Conservation (phyloP, 257 asterid species). For the Salvia splendens region DNA sequence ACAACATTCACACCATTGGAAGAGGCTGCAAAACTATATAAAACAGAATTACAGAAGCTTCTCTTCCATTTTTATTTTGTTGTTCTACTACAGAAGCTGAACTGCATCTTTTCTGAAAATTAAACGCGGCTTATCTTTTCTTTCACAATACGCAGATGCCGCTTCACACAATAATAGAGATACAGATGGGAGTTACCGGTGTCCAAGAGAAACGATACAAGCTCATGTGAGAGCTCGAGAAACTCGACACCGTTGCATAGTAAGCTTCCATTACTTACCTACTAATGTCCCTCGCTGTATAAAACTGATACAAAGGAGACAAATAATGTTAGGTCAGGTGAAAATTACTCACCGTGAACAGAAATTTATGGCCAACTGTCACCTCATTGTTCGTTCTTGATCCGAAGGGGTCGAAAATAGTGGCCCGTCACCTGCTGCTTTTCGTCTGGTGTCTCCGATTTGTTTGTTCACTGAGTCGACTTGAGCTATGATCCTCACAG, state of each 20-base stretch:
- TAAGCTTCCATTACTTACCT: conserved; percentile 31
- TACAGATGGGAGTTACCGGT: conserved; percentile 99
- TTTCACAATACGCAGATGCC: conserved; percentile 63
- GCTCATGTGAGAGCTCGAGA: conserved; percentile 56
- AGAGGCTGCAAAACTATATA: background rate
- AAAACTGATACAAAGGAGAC: background rate
- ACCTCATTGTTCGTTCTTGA: conserved; percentile 22
- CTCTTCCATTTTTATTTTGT: background rate
- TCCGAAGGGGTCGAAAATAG: background rate
- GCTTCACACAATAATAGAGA: conserved; percentile 95
- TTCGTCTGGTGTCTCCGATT: background rate
- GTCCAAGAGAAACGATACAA: conserved; percentile 97
- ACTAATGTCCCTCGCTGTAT: conserved; percentile 24
- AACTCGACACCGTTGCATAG: conserved; percentile 12
- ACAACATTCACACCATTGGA: background rate
- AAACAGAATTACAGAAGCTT: background rate
- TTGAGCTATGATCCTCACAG: background rate
- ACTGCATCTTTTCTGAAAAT: background rate
- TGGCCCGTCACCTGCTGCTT: conserved; percentile 2
- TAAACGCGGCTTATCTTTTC: background rate
- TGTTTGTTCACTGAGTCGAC: background rate
- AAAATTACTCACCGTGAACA: conserved; percentile 1
- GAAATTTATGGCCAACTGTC: conserved; percentile 16
- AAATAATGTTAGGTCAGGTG: conserved; percentile 8
- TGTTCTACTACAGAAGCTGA: conserved; percentile 1